Percentiles rank a stretch among this genome's conserved stretches.
Evolutionary conservation across 164 flowering plant species (phyloP).

Genomic region (Berberis vulgaris): DNA sequence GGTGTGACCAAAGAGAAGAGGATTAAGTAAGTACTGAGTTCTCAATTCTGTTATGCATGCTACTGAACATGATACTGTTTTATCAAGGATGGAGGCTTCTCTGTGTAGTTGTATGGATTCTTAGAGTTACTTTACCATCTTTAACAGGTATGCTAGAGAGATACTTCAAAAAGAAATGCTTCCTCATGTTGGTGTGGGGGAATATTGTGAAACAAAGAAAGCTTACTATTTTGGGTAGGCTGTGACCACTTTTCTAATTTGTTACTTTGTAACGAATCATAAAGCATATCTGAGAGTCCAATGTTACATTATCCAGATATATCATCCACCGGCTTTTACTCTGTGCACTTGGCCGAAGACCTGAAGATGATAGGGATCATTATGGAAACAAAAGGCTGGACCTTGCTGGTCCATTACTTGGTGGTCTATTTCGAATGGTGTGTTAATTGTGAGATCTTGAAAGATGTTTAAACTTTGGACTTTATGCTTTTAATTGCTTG

Average conservation of each 20-base stretch:
- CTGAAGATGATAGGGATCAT: slow-evolving; percentile 99
- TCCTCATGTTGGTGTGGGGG: slow-evolving; percentile 96
- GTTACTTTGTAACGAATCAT: background rate
- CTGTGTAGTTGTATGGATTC: background rate
- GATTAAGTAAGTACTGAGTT: slow-evolving; percentile 54
- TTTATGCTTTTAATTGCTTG: background rate
- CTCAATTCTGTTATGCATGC: background rate
- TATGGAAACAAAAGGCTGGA: slow-evolving; percentile 97
- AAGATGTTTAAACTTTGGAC: background rate
- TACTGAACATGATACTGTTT: background rate
- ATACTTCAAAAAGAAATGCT: slow-evolving; percentile 99
- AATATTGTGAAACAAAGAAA: slow-evolving; percentile 95
- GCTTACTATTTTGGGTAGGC: slow-evolving; percentile 94
- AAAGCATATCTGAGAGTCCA: background rate
- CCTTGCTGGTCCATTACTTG: slow-evolving; percentile 98
- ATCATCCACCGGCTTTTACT: slow-evolving; percentile 88
- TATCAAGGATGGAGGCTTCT: background rate
- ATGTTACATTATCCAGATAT: slow-evolving; percentile 39
- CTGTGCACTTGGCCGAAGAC: slow-evolving; percentile 91
- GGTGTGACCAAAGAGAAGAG: slow-evolving; percentile 31
- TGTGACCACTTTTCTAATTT: background rate
- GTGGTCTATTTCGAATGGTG: slow-evolving; percentile 92
- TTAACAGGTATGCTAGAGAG: slow-evolving; percentile 80
- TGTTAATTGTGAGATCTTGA: slow-evolving; percentile 12
- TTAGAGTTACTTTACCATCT: background rate